These are phyloP conservation scores for Tuber borchii DNA, from an alignment of 495 filamentous ascomycete genomes.

Conservation along the genomic window DNA sequence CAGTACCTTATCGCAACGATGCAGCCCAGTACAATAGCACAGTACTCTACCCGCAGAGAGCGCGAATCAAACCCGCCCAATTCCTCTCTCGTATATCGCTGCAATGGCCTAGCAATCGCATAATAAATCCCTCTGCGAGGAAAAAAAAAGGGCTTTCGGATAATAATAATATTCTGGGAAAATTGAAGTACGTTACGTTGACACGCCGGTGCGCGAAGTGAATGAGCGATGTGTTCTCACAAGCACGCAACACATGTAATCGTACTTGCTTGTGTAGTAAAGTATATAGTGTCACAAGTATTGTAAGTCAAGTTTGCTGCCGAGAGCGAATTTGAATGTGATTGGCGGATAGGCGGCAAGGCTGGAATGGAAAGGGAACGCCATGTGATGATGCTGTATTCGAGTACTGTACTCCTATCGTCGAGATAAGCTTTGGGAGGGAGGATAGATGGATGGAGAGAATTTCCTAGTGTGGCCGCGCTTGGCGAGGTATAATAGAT, in stretches of 20 bases:
- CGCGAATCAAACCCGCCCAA: not conserved
- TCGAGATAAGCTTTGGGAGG: slow-evolving; percentile 2
- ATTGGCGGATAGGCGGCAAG: not conserved
- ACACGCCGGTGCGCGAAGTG: not conserved
- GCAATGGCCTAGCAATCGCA: not conserved
- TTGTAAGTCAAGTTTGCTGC: not conserved
- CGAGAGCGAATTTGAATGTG: not conserved
- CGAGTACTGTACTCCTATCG: not conserved
- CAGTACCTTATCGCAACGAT: not conserved
- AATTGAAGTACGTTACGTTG: too few relatives aligned
- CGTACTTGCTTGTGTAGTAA: not conserved
- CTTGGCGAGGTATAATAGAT: not conserved
- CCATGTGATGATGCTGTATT: not conserved
- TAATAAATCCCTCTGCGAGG: not conserved
- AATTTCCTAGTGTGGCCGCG: not conserved
- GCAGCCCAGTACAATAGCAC: not conserved
- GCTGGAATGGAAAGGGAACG: not conserved
- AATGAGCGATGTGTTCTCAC: not conserved
- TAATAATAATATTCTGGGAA: not conserved
- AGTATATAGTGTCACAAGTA: too few relatives aligned
- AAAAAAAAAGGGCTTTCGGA: not conserved
- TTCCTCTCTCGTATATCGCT: not conserved
- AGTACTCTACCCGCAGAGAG: not conserved
- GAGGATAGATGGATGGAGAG: not conserved
- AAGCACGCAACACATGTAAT: not conserved